phyloP scores from a whole-genome alignment of 1,284 basidiomycete genomes.

The Exobasidium rhododendri region DNA sequence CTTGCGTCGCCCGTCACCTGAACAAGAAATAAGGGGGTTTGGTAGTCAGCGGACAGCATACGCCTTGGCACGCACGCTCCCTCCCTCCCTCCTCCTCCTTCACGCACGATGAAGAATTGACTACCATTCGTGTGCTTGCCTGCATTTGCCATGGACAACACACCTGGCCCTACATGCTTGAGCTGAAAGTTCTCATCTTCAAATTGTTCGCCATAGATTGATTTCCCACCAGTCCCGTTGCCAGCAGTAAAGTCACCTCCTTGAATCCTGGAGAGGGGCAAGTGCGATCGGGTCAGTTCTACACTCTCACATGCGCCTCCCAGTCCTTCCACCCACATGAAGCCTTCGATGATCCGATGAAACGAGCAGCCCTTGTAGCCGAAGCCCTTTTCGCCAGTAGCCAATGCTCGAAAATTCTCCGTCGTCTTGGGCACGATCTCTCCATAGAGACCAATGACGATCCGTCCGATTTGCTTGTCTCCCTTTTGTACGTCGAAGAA shows the following conservation, averaged over 20 bases:
- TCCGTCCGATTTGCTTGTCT: conserved; percentile 41
- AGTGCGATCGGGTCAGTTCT: background rate
- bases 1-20: conserved; percentile 34
- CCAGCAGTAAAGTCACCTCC: conserved; percentile 52
- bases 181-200: conserved; percentile 24
- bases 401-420: conserved; percentile 23
- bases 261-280: conserved; percentile 18
- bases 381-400: conserved; percentile 22
- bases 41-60: background rate
- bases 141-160: conserved; percentile 35
- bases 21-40: background rate
- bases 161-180: conserved; percentile 29
- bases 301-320: background rate
- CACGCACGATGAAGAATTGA: conserved; percentile 33
- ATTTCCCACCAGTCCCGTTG: conserved; percentile 51
- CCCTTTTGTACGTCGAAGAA: conserved; percentile 52
- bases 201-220: conserved; percentile 45
- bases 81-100: conserved; percentile 64
- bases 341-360: conserved; percentile 62
- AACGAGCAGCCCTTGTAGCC: conserved; percentile 29
- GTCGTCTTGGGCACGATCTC: conserved; percentile 49
- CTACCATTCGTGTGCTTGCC: conserved; percentile 57
- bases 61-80: conserved; percentile 46
- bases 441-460: conserved; percentile 46
- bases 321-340: conserved; percentile 56